A percentile compares a stretch with the other conserved stretches of the same genome.
phyloP scores from a whole-genome alignment of 2,329 filamentous ascomycete species.

The Fusarium sp. region DNA sequence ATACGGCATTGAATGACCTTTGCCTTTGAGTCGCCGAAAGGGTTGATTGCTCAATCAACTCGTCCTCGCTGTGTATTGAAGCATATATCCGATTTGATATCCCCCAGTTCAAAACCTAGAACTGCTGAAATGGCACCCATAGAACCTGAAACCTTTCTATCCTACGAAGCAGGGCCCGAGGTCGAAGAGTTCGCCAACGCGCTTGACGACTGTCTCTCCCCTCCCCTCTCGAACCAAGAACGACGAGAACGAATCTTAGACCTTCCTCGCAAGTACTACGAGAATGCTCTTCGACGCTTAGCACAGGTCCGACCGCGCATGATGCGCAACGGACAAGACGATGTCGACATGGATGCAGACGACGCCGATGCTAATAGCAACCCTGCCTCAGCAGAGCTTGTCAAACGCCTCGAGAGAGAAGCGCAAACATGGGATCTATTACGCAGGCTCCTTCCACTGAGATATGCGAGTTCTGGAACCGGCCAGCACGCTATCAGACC shows the following conservation, averaged over 20 bases:
- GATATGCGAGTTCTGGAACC: constrained; percentile 62
- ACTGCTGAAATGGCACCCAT: constrained; percentile 33
- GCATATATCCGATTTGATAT: constrained; percentile 4
- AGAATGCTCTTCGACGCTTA: constrained; percentile 59
- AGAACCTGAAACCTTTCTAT: constrained; percentile 17
- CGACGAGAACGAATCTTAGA: constrained; percentile 75
- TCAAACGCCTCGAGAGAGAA: constrained; percentile 78
- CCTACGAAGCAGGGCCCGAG: constrained; percentile 72
- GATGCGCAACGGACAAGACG: constrained; percentile 54
- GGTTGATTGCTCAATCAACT: constrained; percentile 38
- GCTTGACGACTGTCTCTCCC: constrained; percentile 78
- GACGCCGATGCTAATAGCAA: constrained; percentile 56
- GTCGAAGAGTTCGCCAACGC: constrained; percentile 88
- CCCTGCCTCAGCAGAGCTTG: constrained; percentile 45
- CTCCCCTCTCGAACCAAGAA: constrained; percentile 62
- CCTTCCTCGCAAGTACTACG: constrained; percentile 69
- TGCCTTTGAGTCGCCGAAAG: constrained; percentile 45
- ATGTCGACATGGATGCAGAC: constrained; percentile 69
- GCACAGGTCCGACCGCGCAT: constrained; percentile 49
- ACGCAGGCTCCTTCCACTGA: constrained; percentile 77
- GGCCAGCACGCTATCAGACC: constrained; percentile 51
- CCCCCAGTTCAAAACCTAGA: not conserved
- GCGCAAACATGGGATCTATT: constrained; percentile 92
- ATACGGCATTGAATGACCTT: constrained; percentile 39
- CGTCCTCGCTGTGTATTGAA: not conserved